phyloP scores from a whole-genome alignment of 2,329 filamentous ascomycete genomes.

The Canariomyces notabilis region DNA sequence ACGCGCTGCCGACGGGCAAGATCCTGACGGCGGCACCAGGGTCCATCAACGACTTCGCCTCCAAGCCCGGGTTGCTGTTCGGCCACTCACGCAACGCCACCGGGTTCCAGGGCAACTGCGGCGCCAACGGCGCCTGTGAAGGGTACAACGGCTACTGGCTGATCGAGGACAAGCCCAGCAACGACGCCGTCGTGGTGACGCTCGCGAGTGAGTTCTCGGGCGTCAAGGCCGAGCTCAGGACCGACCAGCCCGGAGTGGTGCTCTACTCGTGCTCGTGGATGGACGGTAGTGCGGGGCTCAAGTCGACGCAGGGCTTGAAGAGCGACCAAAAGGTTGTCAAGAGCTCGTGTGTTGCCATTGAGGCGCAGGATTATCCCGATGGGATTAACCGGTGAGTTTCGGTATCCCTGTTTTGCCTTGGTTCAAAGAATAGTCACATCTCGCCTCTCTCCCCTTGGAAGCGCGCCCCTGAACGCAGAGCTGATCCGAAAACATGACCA shows the following conservation, averaged over 20 bases:
- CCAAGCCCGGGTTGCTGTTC: conserved; percentile 51
- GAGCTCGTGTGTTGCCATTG: conserved; percentile 69
- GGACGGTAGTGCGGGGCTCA: conserved; percentile 46
- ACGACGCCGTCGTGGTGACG: conserved; percentile 42
- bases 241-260: conserved; percentile 66
- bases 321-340: conserved; percentile 42
- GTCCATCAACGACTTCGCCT: conserved; percentile 64
- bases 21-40: conserved; percentile 52
- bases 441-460: too few relatives aligned
- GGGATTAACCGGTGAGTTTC: conserved; percentile 61
- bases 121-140: conserved; percentile 56
- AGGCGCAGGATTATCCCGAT: conserved; percentile 73
- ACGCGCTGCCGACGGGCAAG: conserved; percentile 55
- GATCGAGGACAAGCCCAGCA: conserved; percentile 38
- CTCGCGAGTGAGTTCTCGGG: conserved; percentile 60
- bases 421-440: too few relatives aligned
- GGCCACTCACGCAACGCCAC: conserved; percentile 55
- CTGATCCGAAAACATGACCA: conserved; percentile 23
- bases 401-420: too few relatives aligned
- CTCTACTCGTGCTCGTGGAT: conserved; percentile 64
- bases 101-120: conserved; percentile 58
- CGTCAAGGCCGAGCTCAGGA: conserved; percentile 64
- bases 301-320: conserved; percentile 53
- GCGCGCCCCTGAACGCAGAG: neutral
- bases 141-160: conserved; percentile 64